Conservation (phyloP, 2,329 filamentous ascomycete genomes). For the Penicillium sp. region DNA sequence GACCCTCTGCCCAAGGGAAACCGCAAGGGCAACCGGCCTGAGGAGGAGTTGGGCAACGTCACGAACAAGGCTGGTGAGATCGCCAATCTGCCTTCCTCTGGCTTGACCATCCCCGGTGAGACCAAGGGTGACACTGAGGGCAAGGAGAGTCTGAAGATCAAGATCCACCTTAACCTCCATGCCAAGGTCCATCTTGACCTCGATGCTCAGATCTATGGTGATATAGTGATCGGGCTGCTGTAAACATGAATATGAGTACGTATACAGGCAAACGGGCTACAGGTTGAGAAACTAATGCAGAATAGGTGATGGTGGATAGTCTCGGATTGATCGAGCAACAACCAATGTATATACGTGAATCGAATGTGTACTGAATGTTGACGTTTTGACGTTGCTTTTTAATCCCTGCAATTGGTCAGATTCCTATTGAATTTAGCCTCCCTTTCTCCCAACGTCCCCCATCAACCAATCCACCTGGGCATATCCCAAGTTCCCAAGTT, state of each 20-base stretch:
- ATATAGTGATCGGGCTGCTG: conserved; percentile 24
- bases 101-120: conserved; percentile 8
- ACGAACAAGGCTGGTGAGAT: not conserved
- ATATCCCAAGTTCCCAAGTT: not conserved
- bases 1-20: conserved; percentile 4
- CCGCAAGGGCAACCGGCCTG: conserved; percentile 10
- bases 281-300: not conserved
- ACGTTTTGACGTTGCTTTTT: not conserved
- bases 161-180: conserved; percentile 24
- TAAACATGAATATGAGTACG: conserved; percentile 4
- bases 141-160: conserved; percentile 19
- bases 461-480: not conserved
- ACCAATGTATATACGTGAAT: conserved; percentile 12
- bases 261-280: not conserved
- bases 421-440: not conserved
- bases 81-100: conserved; percentile 1
- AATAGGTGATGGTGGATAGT: not conserved
- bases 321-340: not conserved
- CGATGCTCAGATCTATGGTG: conserved; percentile 25
- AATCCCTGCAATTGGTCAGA: not conserved
- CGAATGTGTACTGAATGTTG: not conserved
- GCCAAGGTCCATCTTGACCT: conserved; percentile 25
- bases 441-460: not conserved
- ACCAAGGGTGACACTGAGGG: conserved; percentile 2
- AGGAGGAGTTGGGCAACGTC: conserved; percentile 1